A percentile compares a stretch with the other conserved stretches of the same genome.
Conservation (phyloP, 495 filamentous ascomycete species). For the Aspergillus egyptiacus region DNA sequence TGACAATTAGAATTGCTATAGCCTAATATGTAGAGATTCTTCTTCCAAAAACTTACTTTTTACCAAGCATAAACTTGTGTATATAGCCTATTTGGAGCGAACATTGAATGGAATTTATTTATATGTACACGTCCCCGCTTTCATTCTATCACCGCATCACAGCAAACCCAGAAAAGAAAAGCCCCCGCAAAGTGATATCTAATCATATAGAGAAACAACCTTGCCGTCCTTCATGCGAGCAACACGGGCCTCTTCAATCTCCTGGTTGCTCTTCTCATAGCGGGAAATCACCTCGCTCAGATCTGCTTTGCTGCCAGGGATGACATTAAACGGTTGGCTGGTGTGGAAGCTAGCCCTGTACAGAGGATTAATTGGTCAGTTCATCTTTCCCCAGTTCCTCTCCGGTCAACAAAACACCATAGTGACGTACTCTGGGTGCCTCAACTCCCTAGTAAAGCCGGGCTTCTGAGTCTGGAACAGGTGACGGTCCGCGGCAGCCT, state of each 20-base stretch:
- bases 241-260: conserved; percentile 45
- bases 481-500: conserved; percentile 61
- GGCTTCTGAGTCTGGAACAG: conserved; percentile 54
- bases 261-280: conserved; percentile 53
- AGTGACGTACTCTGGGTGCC: conserved; percentile 61
- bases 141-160: conserved; percentile 24
- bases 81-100: too few relatives aligned
- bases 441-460: conserved; percentile 46
- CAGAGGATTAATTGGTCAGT: conserved; percentile 11
- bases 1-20: neutral
- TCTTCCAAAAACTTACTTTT: too few relatives aligned
- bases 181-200: conserved; percentile 19
- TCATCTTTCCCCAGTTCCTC: neutral
- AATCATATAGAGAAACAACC: conserved; percentile 40
- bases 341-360: conserved; percentile 52
- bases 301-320: conserved; percentile 54
- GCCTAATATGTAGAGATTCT: neutral
- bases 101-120: conserved; percentile 11
- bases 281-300: conserved; percentile 56
- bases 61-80: too few relatives aligned
- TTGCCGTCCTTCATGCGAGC: conserved; percentile 42
- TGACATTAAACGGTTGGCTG: conserved; percentile 57
- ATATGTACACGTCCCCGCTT: conserved; percentile 38
- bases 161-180: conserved; percentile 14
- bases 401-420: neutral